These are phyloP conservation scores for Fusarium humuli DNA, from an alignment of 2,329 filamentous ascomycete species.

Conservation along the genomic window DNA sequence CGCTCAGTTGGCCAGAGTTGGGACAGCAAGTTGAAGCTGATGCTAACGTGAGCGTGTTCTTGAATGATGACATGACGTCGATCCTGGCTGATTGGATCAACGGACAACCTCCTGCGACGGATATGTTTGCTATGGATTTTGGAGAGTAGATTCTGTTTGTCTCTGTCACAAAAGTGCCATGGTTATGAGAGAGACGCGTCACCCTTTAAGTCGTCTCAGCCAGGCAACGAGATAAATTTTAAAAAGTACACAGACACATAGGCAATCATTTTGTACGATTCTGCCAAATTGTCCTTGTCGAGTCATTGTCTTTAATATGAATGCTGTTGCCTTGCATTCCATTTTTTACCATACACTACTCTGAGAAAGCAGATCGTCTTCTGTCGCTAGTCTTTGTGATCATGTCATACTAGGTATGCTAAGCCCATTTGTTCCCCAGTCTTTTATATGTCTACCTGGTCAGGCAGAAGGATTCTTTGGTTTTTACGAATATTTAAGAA, in stretches of 20 bases:
- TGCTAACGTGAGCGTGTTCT: background rate
- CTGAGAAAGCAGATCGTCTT: background rate
- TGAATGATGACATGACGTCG: slow-evolving; percentile 33
- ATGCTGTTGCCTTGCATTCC: background rate
- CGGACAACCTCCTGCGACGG: slow-evolving; percentile 26
- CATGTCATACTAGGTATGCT: background rate
- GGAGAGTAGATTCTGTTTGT: background rate
- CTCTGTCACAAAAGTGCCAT: background rate
- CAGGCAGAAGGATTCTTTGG: slow-evolving; percentile 3
- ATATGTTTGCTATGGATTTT: slow-evolving; percentile 35
- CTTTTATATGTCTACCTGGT: slow-evolving; percentile 5
- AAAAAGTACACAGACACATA: background rate
- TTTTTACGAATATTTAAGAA: accelerated
- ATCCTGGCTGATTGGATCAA: slow-evolving; percentile 38
- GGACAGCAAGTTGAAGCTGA: background rate
- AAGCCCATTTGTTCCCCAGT: background rate
- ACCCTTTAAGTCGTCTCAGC: background rate
- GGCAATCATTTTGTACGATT: background rate
- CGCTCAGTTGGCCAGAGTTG: slow-evolving; percentile 11
- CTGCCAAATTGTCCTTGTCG: background rate
- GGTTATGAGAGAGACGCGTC: background rate
- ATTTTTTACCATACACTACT: background rate
- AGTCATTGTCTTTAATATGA: background rate
- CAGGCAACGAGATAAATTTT: background rate
- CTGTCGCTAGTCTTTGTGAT: background rate